A percentile compares a stretch with the other conserved stretches of the same genome.
Conservation (phyloP, 129 eudicot species). For the Flaveria ramosissima region DNA sequence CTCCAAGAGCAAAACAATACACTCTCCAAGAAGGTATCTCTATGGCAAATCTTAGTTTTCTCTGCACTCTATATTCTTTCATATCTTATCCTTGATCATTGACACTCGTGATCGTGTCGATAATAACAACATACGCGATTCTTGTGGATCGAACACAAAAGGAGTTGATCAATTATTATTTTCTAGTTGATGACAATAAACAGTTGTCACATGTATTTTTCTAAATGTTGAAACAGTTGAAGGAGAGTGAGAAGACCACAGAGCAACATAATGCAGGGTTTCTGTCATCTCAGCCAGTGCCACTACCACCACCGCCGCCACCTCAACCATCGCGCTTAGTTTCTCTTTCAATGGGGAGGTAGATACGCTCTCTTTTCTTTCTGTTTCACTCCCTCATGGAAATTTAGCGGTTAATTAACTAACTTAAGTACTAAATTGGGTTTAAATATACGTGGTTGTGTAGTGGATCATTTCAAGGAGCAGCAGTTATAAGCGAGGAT, state of each 20-base stretch:
- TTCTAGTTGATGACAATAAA: not conserved
- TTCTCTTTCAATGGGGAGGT: slow-evolving; percentile 36
- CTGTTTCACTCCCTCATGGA: not conserved
- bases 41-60: slow-evolving; percentile 1
- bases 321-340: slow-evolving; percentile 17
- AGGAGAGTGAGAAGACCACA: slow-evolving; percentile 31
- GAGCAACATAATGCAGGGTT: slow-evolving; percentile 24
- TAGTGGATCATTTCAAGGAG: slow-evolving; percentile 34
- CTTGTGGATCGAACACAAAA: not conserved
- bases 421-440: not conserved
- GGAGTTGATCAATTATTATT: not conserved
- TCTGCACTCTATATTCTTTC: too few relatives aligned
- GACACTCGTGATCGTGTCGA: too few relatives aligned
- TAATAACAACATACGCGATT: too few relatives aligned
- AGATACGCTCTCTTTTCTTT: not conserved
- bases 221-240: slow-evolving; percentile 23
- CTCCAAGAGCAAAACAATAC: slow-evolving; percentile 63
- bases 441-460: not conserved
- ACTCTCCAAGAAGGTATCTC: slow-evolving; percentile 41
- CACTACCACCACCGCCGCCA: not conserved
- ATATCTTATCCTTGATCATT: too few relatives aligned
- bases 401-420: not conserved
- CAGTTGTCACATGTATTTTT: not conserved
- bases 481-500: slow-evolving; percentile 23
- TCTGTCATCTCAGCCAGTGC: slow-evolving; percentile 20